Percentiles rank a stretch among this genome's conserved stretches.
These are phyloP conservation scores for Populus davidiana DNA, from an alignment of 345 rosid genomes.

Conservation along the genomic window DNA sequence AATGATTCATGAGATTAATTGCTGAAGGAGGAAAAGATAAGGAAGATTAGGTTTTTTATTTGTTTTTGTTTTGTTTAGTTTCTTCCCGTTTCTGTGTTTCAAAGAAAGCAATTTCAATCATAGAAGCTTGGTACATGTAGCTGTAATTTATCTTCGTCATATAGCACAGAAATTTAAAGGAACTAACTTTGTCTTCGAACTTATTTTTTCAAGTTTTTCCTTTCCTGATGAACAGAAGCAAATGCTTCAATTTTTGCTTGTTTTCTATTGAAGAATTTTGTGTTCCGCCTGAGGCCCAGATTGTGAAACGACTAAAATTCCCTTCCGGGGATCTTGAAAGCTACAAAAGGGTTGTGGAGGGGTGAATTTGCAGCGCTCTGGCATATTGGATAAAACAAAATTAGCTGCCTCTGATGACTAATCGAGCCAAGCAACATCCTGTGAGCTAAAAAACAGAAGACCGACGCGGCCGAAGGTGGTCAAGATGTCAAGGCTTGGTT, in stretches of 20 bases:
- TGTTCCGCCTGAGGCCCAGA: not conserved
- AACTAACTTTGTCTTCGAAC: not conserved
- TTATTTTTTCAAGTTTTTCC: not conserved
- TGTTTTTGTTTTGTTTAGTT: constrained; percentile 29
- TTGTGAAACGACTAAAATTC: no score
- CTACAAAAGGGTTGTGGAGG: not conserved
- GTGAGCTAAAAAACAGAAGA: not conserved
- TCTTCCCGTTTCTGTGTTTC: constrained; percentile 27
- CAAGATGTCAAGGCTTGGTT: not conserved
- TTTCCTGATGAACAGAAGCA: not conserved
- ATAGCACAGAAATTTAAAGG: constrained; percentile 43
- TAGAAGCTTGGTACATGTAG: constrained; percentile 47
- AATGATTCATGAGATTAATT: constrained; percentile 48
- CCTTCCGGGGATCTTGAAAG: not conserved
- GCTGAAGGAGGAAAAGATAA: constrained; percentile 21
- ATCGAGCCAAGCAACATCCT: not conserved
- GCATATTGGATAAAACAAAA: not conserved
- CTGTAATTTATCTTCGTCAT: constrained; percentile 33
- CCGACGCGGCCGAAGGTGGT: not conserved
- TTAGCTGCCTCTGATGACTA: not conserved
- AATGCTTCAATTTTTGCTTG: not conserved
- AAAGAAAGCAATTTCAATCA: constrained; percentile 40
- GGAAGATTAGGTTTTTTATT: constrained; percentile 32
- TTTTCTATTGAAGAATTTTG: not conserved
- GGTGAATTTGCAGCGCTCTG: not conserved